Evolutionary conservation across 805 yeast species (phyloP).

Genomic region (Yarrowia deformans): DNA sequence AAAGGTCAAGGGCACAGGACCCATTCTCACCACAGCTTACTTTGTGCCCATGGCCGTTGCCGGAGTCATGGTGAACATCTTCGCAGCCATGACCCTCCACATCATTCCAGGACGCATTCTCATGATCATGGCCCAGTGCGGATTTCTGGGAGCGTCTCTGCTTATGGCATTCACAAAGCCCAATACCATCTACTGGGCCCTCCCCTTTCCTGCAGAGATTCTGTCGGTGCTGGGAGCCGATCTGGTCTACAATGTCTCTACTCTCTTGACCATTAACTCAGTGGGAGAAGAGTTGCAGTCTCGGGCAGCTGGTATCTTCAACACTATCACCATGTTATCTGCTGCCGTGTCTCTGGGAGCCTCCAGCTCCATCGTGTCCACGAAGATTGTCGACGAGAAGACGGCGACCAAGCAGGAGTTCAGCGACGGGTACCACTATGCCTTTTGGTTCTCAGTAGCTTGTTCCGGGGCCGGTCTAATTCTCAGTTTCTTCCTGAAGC

Average conservation of each 20-base stretch:
- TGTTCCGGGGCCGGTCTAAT: slow-evolving; percentile 48
- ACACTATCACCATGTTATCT: slow-evolving; percentile 55
- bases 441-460: slow-evolving; percentile 55
- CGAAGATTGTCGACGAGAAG: slow-evolving; percentile 39
- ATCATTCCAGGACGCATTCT: slow-evolving; percentile 54
- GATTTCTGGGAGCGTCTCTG: slow-evolving; percentile 52
- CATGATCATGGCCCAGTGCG: slow-evolving; percentile 51
- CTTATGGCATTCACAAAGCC: slow-evolving; percentile 55
- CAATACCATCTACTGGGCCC: slow-evolving; percentile 54
- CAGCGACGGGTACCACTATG: slow-evolving; percentile 44
- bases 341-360: slow-evolving; percentile 56
- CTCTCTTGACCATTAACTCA: slow-evolving; percentile 54
- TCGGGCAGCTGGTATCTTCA: slow-evolving; percentile 59
- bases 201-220: slow-evolving; percentile 57
- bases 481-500: slow-evolving; percentile 50
- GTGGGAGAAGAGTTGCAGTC: slow-evolving; percentile 54
- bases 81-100: slow-evolving; percentile 59
- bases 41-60: slow-evolving; percentile 55
- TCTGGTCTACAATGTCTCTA: slow-evolving; percentile 56
- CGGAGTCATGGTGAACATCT: slow-evolving; percentile 55
- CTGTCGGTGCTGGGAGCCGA: slow-evolving; percentile 58
- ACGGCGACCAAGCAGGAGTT: slow-evolving; percentile 40
- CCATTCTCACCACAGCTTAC: slow-evolving; percentile 56
- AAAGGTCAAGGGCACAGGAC: slow-evolving; percentile 51
- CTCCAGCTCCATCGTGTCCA: slow-evolving; percentile 51